A percentile compares a stretch with the other conserved stretches of the same genome.
Conservation (phyloP, 106 monocot genomes). For the Acorus gramineus region DNA sequence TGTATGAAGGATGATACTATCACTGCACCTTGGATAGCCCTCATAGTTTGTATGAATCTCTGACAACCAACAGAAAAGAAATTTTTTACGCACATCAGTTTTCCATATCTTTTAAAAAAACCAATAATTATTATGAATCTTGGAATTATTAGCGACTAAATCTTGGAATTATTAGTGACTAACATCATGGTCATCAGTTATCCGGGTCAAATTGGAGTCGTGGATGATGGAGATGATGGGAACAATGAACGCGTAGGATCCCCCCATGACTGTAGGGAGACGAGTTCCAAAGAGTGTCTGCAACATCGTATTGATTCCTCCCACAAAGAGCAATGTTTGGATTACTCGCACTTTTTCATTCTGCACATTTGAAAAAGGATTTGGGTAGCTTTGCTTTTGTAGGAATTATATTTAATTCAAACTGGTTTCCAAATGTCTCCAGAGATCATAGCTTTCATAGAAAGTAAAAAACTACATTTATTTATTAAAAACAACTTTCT, state of each 20-base stretch:
- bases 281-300: slow-evolving; percentile 93
- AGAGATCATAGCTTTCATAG: too few relatives aligned
- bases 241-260: slow-evolving; percentile 73
- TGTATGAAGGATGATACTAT: slow-evolving; percentile 94
- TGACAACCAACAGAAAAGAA: slow-evolving; percentile 3
- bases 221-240: slow-evolving; percentile 81
- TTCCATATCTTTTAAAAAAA: too few relatives aligned
- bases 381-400: too few relatives aligned
- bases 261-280: slow-evolving; percentile 77
- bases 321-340: slow-evolving; percentile 85
- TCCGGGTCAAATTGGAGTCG: slow-evolving; percentile 38
- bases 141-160: too few relatives aligned
- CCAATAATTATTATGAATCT: too few relatives aligned
- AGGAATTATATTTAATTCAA: too few relatives aligned
- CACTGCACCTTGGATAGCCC: slow-evolving; percentile 84
- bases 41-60: slow-evolving; percentile 93
- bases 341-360: slow-evolving; percentile 83
- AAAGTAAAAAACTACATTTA: too few relatives aligned
- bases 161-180: not conserved
- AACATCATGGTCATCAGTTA: slow-evolving; percentile 57
- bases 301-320: slow-evolving; percentile 82
- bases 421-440: too few relatives aligned
- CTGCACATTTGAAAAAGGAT: slow-evolving; percentile 16
- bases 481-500: too few relatives aligned
- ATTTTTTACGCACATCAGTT: too few relatives aligned